Base-by-base conservation (phyloP, 2,329 filamentous ascomycete species). In the Trichophyton equinum region DNA sequence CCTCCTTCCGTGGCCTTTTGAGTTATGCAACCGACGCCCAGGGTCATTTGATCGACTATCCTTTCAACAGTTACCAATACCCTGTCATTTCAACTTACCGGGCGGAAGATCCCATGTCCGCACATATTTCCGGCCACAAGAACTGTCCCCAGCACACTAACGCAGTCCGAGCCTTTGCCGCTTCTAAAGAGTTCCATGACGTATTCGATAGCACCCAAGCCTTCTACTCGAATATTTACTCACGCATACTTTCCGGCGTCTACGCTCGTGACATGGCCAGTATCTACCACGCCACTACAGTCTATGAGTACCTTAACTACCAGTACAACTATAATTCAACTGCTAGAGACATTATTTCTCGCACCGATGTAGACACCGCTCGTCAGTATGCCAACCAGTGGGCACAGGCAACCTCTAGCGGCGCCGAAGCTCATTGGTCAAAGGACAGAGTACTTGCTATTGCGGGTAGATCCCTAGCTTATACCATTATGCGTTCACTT, bases 1-100 rank as follows among this genome's bases (percentile, higher is more conserved):
- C 73, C 3, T 70, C 69, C 57, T 71, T 70, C 60, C 65, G 68
- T 55, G 68, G 69, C 20, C 68, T 68, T 59, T 64, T 70, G 42
- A 65, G 73, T 22, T 70, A 75, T 62, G 67, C 70, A 4, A 70
- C 74, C n/a, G 74, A 76, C 8, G 68, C 80, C 22, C 80, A 84
- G 69, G 77, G 77, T 1, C 73, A 72, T 1, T 68, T 70, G 42
- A 67, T 79, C 7, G 70, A 77, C 30, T 75, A 71, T 55, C 82
- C 82, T 0, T 66, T 85, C 40, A 69, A 73, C 55, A 82, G 82
- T 42, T 84, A 84, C 65, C 82, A 84, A 65, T 84, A 84, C 67
- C 74, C 81, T 6, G 73, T 72, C 33, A 76, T 85, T 22, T 68
- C 77, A 20, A 75, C 77, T 0, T 65, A 75, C 1, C 71, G 75